Evolutionary conservation across 2,329 filamentous ascomycete species (phyloP), one percentile per base, ranked within the genome.

Genomic region (Bipolaris victoriae): DNA sequence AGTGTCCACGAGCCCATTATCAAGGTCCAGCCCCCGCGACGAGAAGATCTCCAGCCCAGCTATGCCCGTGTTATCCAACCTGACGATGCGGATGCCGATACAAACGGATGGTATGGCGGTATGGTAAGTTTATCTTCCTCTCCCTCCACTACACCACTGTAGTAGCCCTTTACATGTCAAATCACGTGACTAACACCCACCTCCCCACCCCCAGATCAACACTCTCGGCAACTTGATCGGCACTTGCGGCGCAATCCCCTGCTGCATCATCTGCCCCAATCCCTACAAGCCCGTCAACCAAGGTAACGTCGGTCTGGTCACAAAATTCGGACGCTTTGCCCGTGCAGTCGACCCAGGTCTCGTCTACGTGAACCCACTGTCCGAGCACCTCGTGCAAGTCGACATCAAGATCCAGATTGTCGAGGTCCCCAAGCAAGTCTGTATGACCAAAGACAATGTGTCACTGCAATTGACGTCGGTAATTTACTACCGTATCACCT

Each of bases 401-500:
- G 95, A 99, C 77, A 95, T 99, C 81, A 99, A 98, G 87, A 97
- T 98, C 69, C 95, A 99, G 81, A 97, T 97, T 65, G 92, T 96
- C 76, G 90, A 99, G 82, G 95, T 99, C 22, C 94, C 94, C 16
- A 88, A 93, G 79, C 95, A 99, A 80, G 88, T 94, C 61, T 98
- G 95, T 84, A 99, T 99, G 93, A 99, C 95, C 77, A 98, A 98
- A 82, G 95, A 99, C 83, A 99, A 99, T 72, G 95, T 98, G 63
- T 96, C 91, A 44, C 84, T 99, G 40, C 89, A 93, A 70, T 84
- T 99, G 66, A 98, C 93, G 46, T 96, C 91, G 5, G 95, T 99
- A 75, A 97, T 99, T 80, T 99, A 99, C 85, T 99, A 99, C 82
- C 93, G 97, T 83, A 94, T 99, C 73, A 90, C 89, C 53, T 90